phyloP scores from a whole-genome alignment of 192 early-diverging fungal genomes.

The Coemansia guatemalensis region DNA sequence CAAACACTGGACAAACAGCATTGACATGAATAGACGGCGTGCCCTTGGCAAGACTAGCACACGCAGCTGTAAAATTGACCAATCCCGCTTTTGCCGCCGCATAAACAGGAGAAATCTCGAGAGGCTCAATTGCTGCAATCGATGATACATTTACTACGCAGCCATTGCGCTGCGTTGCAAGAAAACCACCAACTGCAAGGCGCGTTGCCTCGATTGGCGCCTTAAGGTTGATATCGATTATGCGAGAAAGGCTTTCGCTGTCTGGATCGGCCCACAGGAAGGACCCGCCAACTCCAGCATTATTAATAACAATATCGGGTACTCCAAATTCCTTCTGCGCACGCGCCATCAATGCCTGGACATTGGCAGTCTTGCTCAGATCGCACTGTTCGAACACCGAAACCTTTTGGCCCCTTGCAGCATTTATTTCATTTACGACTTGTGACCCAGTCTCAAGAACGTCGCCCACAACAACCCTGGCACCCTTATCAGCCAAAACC shows the following conservation, averaged over 20 bases:
- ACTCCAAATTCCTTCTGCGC: slow-evolving; percentile 55
- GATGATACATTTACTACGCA: slow-evolving; percentile 72
- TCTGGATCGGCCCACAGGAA: slow-evolving; percentile 41
- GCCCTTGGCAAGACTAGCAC: slow-evolving; percentile 28
- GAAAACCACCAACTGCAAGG: slow-evolving; percentile 58
- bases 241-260: slow-evolving; percentile 50
- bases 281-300: slow-evolving; percentile 55
- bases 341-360: slow-evolving; percentile 27
- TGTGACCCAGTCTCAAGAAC: slow-evolving; percentile 43
- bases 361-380: slow-evolving; percentile 40
- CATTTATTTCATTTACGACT: slow-evolving; percentile 29
- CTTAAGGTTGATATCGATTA: slow-evolving; percentile 68
- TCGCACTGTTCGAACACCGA: slow-evolving; percentile 51
- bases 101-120: slow-evolving; percentile 61
- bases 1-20: slow-evolving; percentile 56
- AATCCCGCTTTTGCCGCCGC: slow-evolving; percentile 70
- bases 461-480: slow-evolving; percentile 60
- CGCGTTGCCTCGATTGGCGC: slow-evolving; percentile 74
- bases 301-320: slow-evolving; percentile 58
- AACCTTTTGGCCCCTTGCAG: neutral
- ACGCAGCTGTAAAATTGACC: slow-evolving; percentile 53
- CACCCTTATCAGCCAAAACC: slow-evolving; percentile 56
- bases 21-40: slow-evolving; percentile 56
- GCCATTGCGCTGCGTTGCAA: slow-evolving; percentile 43
- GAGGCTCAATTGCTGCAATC: slow-evolving; percentile 55